phyloP scores from a whole-genome alignment of 2,329 filamentous ascomycete genomes.

The Beauveria pseudobassiana region DNA sequence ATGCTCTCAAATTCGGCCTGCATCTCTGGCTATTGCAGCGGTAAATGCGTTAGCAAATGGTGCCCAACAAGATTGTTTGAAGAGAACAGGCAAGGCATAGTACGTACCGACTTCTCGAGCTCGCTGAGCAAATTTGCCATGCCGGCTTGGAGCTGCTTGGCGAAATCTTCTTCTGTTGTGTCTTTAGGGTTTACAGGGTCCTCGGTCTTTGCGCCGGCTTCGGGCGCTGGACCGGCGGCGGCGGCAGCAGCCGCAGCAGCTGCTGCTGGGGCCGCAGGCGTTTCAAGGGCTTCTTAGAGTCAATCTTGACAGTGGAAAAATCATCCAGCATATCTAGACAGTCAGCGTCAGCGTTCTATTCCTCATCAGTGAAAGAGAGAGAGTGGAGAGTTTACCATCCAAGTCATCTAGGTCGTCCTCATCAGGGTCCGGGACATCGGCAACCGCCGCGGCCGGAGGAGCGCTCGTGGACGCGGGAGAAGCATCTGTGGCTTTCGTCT shows the following conservation, averaged over 20 bases:
- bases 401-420: constrained; percentile 89
- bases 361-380: background rate
- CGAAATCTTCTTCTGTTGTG: constrained; percentile 68
- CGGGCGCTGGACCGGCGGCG: background rate
- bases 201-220: constrained; percentile 12
- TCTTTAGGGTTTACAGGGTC: constrained; percentile 28
- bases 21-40: constrained; percentile 53
- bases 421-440: constrained; percentile 76
- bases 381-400: constrained; percentile 54
- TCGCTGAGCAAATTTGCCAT: constrained; percentile 80
- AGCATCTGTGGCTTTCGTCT: constrained; percentile 15
- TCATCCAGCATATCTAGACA: constrained; percentile 82
- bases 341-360: constrained; percentile 8
- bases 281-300: constrained; percentile 16
- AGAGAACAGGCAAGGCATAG: background rate
- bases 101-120: constrained; percentile 49
- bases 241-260: constrained; percentile 15
- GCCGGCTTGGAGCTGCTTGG: constrained; percentile 77
- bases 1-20: constrained; percentile 71
- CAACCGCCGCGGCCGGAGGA: constrained; percentile 16
- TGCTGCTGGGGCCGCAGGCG: constrained; percentile 19
- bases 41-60: background rate
- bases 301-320: constrained; percentile 61
- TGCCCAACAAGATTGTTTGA: background rate
- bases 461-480: constrained; percentile 10